Base-by-base conservation (phyloP, 192 early-diverging fungal genomes). In the Mortierella antarctica region DNA sequence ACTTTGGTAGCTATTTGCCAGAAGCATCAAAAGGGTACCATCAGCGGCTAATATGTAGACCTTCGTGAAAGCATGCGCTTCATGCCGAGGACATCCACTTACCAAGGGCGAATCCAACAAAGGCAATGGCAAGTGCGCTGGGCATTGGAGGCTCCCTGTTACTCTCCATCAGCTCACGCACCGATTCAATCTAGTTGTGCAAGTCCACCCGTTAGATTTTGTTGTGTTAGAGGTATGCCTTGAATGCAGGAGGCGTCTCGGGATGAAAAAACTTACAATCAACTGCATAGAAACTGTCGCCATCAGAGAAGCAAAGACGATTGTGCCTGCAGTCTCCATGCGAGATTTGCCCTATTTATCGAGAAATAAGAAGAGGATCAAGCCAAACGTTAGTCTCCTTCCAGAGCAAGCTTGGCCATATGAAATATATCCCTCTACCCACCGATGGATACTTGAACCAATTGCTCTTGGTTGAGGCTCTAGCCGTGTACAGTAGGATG, bases 321-420 rank as follows among this genome's bases (percentile, higher is more conserved):
- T 95, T 2, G 93, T 92, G 47, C 94, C 94, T 14, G 90, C 89
- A n/a, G 93, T 94, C 79, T 95, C 94, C 73, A 94, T 89, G 49
- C 92, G 87, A n/a, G 89, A 86, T 59, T 93, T 91, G 41, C 94
- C 94, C 89, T 90, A 48, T 21, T 47, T 42, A 2, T 11, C 13
- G 21, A 57, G 31, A 31, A 31, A 31, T 31, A 31, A 31, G 31
- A 31, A 31, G 3, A 31, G 31, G 3, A 31, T 31, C 31, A 31
- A 31, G 31, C 31, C 3, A 31, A 31, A 31, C 1, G 31, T 31
- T 31, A 31, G 31, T 31, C 31, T 31, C 31, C 31, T 2, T 31
- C 31, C 31, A 3, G 31, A 31, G 31, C 31, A 31, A 31, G 31
- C 31, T 31, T 31, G 31, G 31, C 31, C 31, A 31, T 31, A 31